phyloP scores from a whole-genome alignment of 768 basidiomycete genomes.

The Lentinula guzmanii region DNA sequence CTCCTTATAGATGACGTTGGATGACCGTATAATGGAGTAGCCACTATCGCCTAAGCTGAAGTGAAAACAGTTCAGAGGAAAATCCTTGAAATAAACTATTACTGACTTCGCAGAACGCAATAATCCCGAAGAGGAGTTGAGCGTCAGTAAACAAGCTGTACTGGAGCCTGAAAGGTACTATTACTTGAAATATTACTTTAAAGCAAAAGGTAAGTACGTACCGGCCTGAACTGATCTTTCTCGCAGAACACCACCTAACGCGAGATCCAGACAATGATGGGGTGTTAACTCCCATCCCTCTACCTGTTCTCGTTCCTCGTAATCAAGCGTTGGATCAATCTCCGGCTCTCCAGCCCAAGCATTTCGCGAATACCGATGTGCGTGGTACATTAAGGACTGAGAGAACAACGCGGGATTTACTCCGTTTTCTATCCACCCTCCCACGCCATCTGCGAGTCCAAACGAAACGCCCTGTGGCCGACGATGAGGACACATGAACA shows the following conservation, averaged over 20 bases:
- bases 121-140: slow-evolving; percentile 70
- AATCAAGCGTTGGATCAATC: slow-evolving; percentile 70
- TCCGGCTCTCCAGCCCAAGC: slow-evolving; percentile 85
- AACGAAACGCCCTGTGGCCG: slow-evolving; percentile 60
- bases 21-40: slow-evolving; percentile 64
- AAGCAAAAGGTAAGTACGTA: slow-evolving; percentile 27
- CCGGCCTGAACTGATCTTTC: slow-evolving; percentile 66
- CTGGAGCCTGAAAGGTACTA: slow-evolving; percentile 59
- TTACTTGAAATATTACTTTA: slow-evolving; percentile 13
- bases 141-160: slow-evolving; percentile 70
- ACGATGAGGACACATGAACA: neutral
- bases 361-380: slow-evolving; percentile 61
- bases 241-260: slow-evolving; percentile 64
- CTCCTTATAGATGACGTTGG: slow-evolving; percentile 52
- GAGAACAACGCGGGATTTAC: slow-evolving; percentile 88
- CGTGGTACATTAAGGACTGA: slow-evolving; percentile 87
- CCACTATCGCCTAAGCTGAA: slow-evolving; percentile 75
- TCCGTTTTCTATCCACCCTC: slow-evolving; percentile 82
- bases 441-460: slow-evolving; percentile 90
- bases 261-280: slow-evolving; percentile 63
- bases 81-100: neutral
- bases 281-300: slow-evolving; percentile 79
- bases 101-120: slow-evolving; percentile 75
- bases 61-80: slow-evolving; percentile 6
- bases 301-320: slow-evolving; percentile 56